Percentiles rank a stretch among this genome's conserved stretches.
phyloP scores from a whole-genome alignment of 192 early-diverging fungal genomes.

The Jimgerdemannia flammicorona region DNA sequence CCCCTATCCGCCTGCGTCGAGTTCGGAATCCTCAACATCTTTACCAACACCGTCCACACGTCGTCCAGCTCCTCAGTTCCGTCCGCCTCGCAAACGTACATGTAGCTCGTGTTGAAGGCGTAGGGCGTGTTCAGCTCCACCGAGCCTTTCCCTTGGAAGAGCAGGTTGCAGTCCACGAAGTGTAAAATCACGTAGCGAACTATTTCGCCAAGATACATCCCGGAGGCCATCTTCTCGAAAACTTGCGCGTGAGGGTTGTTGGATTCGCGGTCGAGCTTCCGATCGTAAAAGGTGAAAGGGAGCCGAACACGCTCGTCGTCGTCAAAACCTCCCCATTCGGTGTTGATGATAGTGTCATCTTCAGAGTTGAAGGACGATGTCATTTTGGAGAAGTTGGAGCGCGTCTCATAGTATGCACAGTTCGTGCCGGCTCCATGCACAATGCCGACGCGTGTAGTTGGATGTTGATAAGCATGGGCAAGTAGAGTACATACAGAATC shows the following conservation, averaged over 20 bases:
- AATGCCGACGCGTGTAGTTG: slow-evolving; percentile 76
- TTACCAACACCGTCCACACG: slow-evolving; percentile 66
- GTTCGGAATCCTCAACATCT: slow-evolving; percentile 54
- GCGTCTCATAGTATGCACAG: slow-evolving; percentile 66
- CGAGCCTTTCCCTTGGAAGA: slow-evolving; percentile 65
- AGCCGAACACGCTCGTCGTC: slow-evolving; percentile 56
- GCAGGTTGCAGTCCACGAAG: slow-evolving; percentile 68
- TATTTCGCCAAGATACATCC: slow-evolving; percentile 90
- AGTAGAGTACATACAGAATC: slow-evolving; percentile 91
- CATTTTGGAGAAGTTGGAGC: slow-evolving; percentile 63
- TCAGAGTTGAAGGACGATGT: slow-evolving; percentile 11
- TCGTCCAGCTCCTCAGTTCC: slow-evolving; percentile 56
- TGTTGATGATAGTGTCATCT: slow-evolving; percentile 86
- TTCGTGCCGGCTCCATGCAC: slow-evolving; percentile 93
- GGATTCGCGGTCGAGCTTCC: slow-evolving; percentile 73
- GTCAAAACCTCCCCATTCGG: slow-evolving; percentile 92
- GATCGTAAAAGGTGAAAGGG: slow-evolving; percentile 79
- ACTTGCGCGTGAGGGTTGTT: slow-evolving; percentile 74
- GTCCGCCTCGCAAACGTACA: slow-evolving; percentile 73
- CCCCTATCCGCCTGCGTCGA: slow-evolving; percentile 77
- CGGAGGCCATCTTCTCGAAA: slow-evolving; percentile 93
- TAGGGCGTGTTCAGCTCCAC: slow-evolving; percentile 56
- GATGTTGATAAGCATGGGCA: slow-evolving; percentile 73
- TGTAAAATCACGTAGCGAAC: slow-evolving; percentile 70
- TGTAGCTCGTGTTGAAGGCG: slow-evolving; percentile 70